Base-by-base conservation (phyloP, 1,284 basidiomycete genomes). In the Ustilago hordei region DNA sequence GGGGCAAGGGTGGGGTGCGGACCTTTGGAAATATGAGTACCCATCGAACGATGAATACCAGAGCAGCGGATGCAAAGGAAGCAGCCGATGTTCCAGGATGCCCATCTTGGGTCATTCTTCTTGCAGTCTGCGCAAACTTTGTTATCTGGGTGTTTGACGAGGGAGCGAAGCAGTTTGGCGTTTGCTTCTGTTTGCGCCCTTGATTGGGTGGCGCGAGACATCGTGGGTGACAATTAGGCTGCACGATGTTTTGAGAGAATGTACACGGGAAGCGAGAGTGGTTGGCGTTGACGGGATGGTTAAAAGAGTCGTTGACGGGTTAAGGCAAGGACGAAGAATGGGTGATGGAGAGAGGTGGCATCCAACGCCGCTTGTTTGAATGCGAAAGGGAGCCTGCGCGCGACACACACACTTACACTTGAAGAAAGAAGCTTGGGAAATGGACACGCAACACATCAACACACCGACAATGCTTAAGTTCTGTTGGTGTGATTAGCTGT, bases 1-100 rank as follows among this genome's bases (percentile, higher is more conserved):
- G 4, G 17, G 6, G 23, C 7, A 9, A 34, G 11, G 35, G 23
- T 12, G 12, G 23, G 28, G 32, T 8, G 52, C 70, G 15, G 57
- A 66, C 81, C 65, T 60, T 81, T 84, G 60, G 63, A 77, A 32
- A 81, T 80, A 64, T 99, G 97, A 0, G 96, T 98, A 72, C 97
- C 97, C 94, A 99, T 96, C 36, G 93, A 92, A 45, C 97, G 92
- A 87, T 99, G 96, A 67, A 98, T 93, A 38, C 96, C 96, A n/a
- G 95, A 98, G 88, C 96, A 99, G 69, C 96, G 91, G 80, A 99
- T 98, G 86, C 96, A 99, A 45, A 98, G 88, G 85, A 94, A 97
- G 3, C 95, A 93, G 36, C 95, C 95, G 35, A 98, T 87, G 86
- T 98, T 99, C 94, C 95, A 98, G 2, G 95, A 95, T 23, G 96